Conservation (phyloP, 2,329 filamentous ascomycete species). For the Rhytidhysteron rufulum region DNA sequence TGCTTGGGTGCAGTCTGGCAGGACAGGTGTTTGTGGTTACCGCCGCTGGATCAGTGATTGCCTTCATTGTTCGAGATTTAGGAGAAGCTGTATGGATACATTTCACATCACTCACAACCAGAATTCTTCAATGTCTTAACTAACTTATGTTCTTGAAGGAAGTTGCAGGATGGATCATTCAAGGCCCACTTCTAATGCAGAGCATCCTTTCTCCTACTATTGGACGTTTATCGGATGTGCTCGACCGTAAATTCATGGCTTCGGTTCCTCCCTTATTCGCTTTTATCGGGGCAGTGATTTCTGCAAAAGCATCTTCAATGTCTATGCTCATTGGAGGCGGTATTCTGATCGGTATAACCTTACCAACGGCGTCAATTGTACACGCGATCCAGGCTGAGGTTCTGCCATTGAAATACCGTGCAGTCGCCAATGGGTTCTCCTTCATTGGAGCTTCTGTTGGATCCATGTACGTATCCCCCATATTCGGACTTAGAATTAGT, state of each 20-base stretch:
- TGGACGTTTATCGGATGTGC: constrained; percentile 50
- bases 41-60: constrained; percentile 51
- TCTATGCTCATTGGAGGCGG: constrained; percentile 50
- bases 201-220: constrained; percentile 50
- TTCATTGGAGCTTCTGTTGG: constrained; percentile 48
- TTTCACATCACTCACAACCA: constrained; percentile 12
- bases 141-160: constrained; percentile 2
- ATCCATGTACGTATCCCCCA: constrained; percentile 39
- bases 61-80: constrained; percentile 49
- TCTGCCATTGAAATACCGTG: constrained; percentile 49
- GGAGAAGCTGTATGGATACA: constrained; percentile 53
- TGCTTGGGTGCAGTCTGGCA: constrained; percentile 28
- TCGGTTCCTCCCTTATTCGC: constrained; percentile 47
- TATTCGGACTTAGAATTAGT: not conserved
- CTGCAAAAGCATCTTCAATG: constrained; percentile 50
- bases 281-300: constrained; percentile 48
- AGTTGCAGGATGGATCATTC: constrained; percentile 5
- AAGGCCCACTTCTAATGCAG: constrained; percentile 53
- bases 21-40: constrained; percentile 50
- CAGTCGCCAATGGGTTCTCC: constrained; percentile 48
- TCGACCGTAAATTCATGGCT: constrained; percentile 49
- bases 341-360: constrained; percentile 48
- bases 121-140: not conserved
- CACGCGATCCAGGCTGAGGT: constrained; percentile 52
- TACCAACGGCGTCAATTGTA: constrained; percentile 49